A percentile compares a stretch with the other conserved stretches of the same genome.
Conservation (phyloP, 768 basidiomycete genomes). For the Agaricus bisporus region DNA sequence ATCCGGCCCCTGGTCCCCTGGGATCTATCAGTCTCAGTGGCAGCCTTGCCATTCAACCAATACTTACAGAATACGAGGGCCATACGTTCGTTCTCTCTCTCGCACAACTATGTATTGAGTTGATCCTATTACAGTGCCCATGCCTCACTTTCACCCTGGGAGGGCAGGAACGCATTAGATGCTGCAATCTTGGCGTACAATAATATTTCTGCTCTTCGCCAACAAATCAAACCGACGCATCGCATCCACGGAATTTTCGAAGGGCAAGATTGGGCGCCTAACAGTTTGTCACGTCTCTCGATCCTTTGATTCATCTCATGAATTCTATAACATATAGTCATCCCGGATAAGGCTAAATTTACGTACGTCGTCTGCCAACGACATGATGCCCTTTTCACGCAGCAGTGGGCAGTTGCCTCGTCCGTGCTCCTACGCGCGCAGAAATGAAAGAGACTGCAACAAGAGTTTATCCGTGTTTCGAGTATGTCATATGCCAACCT, state of each 20-base stretch:
- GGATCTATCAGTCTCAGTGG: slow-evolving; percentile 60
- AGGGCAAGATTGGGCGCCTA: slow-evolving; percentile 70
- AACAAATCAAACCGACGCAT: slow-evolving; percentile 73
- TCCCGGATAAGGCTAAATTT: slow-evolving; percentile 77
- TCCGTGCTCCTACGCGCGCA: slow-evolving; percentile 63
- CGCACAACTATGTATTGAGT: neutral
- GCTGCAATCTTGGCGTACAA: slow-evolving; percentile 85
- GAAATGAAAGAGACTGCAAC: slow-evolving; percentile 53
- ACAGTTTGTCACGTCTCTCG: slow-evolving; percentile 39
- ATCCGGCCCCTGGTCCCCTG: slow-evolving; percentile 74
- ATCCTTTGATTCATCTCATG: neutral
- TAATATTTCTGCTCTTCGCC: slow-evolving; percentile 72
- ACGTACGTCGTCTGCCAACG: slow-evolving; percentile 32
- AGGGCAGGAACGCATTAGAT: slow-evolving; percentile 78
- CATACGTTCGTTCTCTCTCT: slow-evolving; percentile 51
- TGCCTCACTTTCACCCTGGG: slow-evolving; percentile 78
- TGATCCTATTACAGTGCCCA: slow-evolving; percentile 50
- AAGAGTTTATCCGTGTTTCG: slow-evolving; percentile 67
- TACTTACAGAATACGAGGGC: slow-evolving; percentile 62
- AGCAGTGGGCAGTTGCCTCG: slow-evolving; percentile 45
- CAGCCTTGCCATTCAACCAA: slow-evolving; percentile 54
- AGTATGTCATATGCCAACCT: slow-evolving; percentile 33
- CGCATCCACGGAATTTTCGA: slow-evolving; percentile 78
- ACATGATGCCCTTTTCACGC: neutral
- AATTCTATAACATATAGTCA: slow-evolving; percentile 48